Evolutionary conservation across 2,329 filamentous ascomycete species (phyloP).

Genomic region (Aspergillus tubingensis): DNA sequence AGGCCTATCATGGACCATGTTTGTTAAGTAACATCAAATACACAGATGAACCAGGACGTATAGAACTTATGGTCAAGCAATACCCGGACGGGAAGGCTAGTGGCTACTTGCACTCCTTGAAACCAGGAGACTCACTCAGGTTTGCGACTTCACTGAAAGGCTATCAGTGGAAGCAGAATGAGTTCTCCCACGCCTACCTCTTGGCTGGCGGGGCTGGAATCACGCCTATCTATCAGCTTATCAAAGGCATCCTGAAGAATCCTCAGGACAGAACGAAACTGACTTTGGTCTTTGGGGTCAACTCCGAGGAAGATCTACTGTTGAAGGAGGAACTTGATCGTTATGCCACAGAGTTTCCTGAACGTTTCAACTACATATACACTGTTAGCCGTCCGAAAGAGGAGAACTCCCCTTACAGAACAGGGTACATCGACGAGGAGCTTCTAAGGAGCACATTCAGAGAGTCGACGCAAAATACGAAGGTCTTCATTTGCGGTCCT

Average conservation of each 20-base stretch:
- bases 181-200: conserved; percentile 58
- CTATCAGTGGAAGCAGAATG: conserved; percentile 55
- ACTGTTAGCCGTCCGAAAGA: conserved; percentile 51
- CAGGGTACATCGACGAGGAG: conserved; percentile 55
- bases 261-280: conserved; percentile 63
- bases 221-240: conserved; percentile 68
- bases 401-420: conserved; percentile 35
- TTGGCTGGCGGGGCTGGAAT: conserved; percentile 73
- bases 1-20: background rate
- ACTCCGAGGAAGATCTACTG: conserved; percentile 64
- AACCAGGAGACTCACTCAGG: conserved; percentile 62
- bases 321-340: conserved; percentile 58
- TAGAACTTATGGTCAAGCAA: conserved; percentile 68
- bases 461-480: conserved; percentile 45
- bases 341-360: conserved; percentile 54
- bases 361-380: conserved; percentile 60
- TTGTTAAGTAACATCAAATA: conserved; percentile 9
- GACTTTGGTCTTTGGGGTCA: conserved; percentile 67
- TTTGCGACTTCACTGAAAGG: conserved; percentile 59
- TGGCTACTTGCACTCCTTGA: conserved; percentile 65
- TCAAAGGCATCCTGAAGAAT: conserved; percentile 63
- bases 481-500: conserved; percentile 71
- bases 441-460: conserved; percentile 56
- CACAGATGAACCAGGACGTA: conserved; percentile 56
- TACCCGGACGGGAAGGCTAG: conserved; percentile 68